Evolutionary conservation across 2,329 filamentous ascomycete genomes (phyloP), one percentile per base, ranked within the genome.

Genomic region (Hypoxylon sp.): DNA sequence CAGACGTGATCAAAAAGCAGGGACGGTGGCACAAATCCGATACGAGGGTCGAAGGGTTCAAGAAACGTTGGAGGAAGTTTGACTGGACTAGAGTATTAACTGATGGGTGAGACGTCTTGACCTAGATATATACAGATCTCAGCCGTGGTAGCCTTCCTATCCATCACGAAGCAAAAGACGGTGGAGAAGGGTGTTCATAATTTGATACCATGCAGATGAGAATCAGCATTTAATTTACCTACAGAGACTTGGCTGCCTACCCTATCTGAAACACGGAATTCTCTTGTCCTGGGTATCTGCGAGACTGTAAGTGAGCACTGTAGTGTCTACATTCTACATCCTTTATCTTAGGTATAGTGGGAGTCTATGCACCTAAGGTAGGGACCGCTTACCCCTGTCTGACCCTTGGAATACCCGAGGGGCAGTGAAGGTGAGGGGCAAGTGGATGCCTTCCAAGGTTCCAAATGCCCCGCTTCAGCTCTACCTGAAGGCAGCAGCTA

Each of bases 11-110:
- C 72, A 98, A 96, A 85, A 92, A 90, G 80, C 95, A 98, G 81
- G 96, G 95, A 0, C 85, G 91, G 64, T 99, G 96, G 96, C 85
- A 85, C 14, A 89, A 88, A 78, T 88, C 86, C 2, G 91, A 91
- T 73, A 84, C 86, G 37, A 86, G 95, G 73, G 84, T 92, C 0
- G 94, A 95, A 2, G 88, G 84, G 1, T 99, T 97, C 77, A 91
- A 88, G 83, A 95, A 91, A 83, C 86, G 88, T 50, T 99, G 96
- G 96, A 89, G 88, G 73, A 94, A 94, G 82, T 98, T 96, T 83
- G 96, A 99, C 83, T 99, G 96, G 88, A 91, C 89, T 1, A 82
- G 88, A 67, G 84, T 90, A 46, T 75, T 91, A 40, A 79, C 82
- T 1, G 84, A 86, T 65, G 74, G 72, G 7, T 76, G 56, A 71